These are phyloP conservation scores for Aureobasidium zeae DNA, from an alignment of 2,329 filamentous ascomycete genomes.

Conservation along the genomic window DNA sequence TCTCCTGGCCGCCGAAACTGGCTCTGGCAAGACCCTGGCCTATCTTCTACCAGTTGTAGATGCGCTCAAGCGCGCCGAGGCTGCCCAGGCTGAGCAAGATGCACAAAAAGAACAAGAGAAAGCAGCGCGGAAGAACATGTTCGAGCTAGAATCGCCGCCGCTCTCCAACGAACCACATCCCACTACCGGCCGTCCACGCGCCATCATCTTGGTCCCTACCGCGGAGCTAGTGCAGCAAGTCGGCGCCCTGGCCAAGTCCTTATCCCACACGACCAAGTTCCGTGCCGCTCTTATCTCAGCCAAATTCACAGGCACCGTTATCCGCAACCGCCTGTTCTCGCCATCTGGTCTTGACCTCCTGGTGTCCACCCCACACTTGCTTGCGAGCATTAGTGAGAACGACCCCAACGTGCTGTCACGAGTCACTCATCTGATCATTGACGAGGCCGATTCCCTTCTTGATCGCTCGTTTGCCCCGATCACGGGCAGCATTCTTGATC, in stretches of 20 bases:
- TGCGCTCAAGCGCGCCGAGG: constrained; percentile 65
- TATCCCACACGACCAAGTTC: constrained; percentile 82
- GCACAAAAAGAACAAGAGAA: constrained; percentile 24
- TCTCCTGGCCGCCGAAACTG: constrained; percentile 87
- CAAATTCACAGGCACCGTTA: constrained; percentile 63
- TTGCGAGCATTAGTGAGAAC: constrained; percentile 76
- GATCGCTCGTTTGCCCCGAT: constrained; percentile 84
- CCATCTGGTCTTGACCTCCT: constrained; percentile 75
- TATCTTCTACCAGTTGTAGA: constrained; percentile 81
- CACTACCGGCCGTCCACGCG: constrained; percentile 68
- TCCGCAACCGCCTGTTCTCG: constrained; percentile 75
- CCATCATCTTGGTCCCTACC: constrained; percentile 81
- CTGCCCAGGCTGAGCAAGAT: constrained; percentile 41
- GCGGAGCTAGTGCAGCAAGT: constrained; percentile 88
- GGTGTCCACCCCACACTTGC: constrained; percentile 78
- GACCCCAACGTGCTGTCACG: constrained; percentile 91
- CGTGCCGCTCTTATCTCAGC: constrained; percentile 76
- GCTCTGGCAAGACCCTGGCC: constrained; percentile 91
- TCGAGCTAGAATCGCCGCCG: constrained; percentile 51
- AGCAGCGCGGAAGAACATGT: constrained; percentile 44
- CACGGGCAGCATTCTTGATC: constrained; percentile 75
- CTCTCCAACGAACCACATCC: constrained; percentile 57
- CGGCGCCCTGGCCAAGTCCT: constrained; percentile 64
- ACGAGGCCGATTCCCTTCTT: constrained; percentile 92
- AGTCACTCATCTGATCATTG: constrained; percentile 78